phyloP scores from a whole-genome alignment of 2,329 filamentous ascomycete genomes.

The Fusarium robinianum region DNA sequence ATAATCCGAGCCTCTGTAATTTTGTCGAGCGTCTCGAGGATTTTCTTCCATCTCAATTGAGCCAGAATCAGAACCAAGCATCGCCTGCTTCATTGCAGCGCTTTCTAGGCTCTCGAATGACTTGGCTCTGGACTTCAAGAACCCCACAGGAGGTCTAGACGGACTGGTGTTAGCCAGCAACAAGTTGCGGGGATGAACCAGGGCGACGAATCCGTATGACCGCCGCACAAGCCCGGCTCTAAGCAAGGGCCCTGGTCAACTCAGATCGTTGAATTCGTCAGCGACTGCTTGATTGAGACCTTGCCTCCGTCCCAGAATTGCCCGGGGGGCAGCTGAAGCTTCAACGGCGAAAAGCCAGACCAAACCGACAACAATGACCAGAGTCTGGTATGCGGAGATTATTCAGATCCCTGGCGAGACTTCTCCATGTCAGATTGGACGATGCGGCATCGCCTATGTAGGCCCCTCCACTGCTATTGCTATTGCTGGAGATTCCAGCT shows the following conservation, averaged over 20 bases:
- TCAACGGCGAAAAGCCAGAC: conserved; percentile 6
- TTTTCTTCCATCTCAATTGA: not conserved
- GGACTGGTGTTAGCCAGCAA: conserved; percentile 9
- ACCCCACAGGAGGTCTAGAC: conserved; percentile 15
- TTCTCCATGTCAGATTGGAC: conserved; percentile 11
- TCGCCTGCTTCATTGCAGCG: not conserved
- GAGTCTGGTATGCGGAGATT: conserved; percentile 4
- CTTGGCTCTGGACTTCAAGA: conserved; percentile 5
- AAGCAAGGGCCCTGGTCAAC: conserved; percentile 30
- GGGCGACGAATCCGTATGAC: conserved; percentile 32
- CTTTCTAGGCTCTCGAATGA: conserved; percentile 7
- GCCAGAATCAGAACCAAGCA: too few relatives aligned
- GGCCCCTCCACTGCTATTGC: conserved; percentile 15
- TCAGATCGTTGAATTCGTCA: conserved; percentile 26
- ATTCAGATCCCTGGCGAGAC: conserved; percentile 8
- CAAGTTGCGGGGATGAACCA: conserved; percentile 32
- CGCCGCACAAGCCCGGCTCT: conserved; percentile 30
- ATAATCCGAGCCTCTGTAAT: too few relatives aligned
- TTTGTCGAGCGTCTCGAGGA: too few relatives aligned
- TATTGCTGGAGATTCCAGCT: conserved; percentile 28
- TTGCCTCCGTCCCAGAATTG: conserved; percentile 12
- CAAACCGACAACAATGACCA: conserved; percentile 3
- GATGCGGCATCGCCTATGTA: conserved; percentile 22
- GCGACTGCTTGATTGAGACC: conserved; percentile 17
- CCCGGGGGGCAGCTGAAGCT: conserved; percentile 10